Percentiles rank a stretch among this genome's conserved stretches.
These are phyloP conservation scores for Peronospora destructor DNA, from an alignment of 352 stramenopile genomes.

Conservation along the genomic window DNA sequence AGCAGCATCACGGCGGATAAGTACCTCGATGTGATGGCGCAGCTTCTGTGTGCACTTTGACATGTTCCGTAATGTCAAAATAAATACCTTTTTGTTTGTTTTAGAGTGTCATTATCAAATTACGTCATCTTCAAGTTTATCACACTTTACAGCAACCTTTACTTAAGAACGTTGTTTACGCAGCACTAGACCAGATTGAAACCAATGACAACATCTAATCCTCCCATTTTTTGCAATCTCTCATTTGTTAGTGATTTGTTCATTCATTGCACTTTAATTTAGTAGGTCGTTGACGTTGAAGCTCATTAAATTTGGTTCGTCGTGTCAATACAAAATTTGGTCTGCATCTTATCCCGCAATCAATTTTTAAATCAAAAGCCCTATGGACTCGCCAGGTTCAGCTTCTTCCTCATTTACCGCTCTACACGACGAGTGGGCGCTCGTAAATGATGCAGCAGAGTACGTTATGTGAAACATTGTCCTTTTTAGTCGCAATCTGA, in stretches of 20 bases:
- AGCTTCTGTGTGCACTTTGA: slow-evolving; percentile 27
- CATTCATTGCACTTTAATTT: no score
- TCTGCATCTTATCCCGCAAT: slow-evolving; percentile 5
- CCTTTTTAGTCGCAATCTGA: slow-evolving; percentile 4
- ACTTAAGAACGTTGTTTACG: not conserved
- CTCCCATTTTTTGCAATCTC: no score
- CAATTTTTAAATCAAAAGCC: not conserved
- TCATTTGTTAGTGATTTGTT: no score
- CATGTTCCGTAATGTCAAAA: not conserved
- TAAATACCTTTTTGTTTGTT: no score
- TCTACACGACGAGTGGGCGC: slow-evolving; percentile 52
- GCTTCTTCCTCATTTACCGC: slow-evolving; percentile 17
- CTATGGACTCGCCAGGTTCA: slow-evolving; percentile 19
- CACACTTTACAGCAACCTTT: not conserved
- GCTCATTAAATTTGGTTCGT: slow-evolving; percentile 9
- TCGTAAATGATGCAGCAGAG: slow-evolving; percentile 68
- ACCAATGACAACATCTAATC: no score
- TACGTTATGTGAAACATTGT: slow-evolving; percentile 20
- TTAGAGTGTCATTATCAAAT: no score
- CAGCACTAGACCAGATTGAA: no score
- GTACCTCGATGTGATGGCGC: slow-evolving; percentile 43
- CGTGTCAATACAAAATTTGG: slow-evolving; percentile 6
- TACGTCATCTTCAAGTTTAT: no score
- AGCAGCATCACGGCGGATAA: slow-evolving; percentile 42
- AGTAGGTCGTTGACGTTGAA: slow-evolving; percentile 15